phyloP scores from a whole-genome alignment of 2,329 filamentous ascomycete genomes.

The Lasiodiplodia theobromae region DNA sequence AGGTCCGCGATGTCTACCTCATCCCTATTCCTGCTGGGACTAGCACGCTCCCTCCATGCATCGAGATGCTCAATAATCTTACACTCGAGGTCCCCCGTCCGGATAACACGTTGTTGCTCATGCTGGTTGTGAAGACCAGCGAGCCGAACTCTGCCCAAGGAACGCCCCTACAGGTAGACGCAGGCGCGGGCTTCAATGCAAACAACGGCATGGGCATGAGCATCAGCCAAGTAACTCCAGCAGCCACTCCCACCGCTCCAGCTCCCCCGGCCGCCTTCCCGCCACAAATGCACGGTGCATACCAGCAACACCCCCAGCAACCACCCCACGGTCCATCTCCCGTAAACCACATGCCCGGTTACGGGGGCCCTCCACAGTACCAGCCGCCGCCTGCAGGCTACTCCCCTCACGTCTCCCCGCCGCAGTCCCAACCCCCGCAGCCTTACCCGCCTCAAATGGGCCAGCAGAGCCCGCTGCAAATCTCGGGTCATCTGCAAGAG shows the following conservation, averaged over 20 bases:
- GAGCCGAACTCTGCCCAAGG: slow-evolving; percentile 43
- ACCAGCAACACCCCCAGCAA: slow-evolving; percentile 9
- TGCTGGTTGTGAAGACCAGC: slow-evolving; percentile 74
- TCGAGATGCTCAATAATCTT: slow-evolving; percentile 87
- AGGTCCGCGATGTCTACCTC: slow-evolving; percentile 89
- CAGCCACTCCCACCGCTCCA: slow-evolving; percentile 31
- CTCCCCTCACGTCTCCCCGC: slow-evolving; percentile 39
- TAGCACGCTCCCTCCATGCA: slow-evolving; percentile 77
- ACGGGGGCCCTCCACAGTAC: slow-evolving; percentile 35
- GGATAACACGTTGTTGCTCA: slow-evolving; percentile 80
- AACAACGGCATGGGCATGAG: slow-evolving; percentile 31
- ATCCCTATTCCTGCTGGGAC: slow-evolving; percentile 81
- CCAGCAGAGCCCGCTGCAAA: slow-evolving; percentile 19
- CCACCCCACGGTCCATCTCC: slow-evolving; percentile 32
- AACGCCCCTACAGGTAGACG: slow-evolving; percentile 40
- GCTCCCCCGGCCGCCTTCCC: slow-evolving; percentile 12
- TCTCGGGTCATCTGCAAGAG: slow-evolving; percentile 35
- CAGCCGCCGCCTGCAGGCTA: slow-evolving; percentile 40
- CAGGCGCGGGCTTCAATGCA: slow-evolving; percentile 32
- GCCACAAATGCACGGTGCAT: slow-evolving; percentile 7
- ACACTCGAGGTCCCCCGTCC: slow-evolving; percentile 74
- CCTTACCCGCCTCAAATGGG: slow-evolving; percentile 31
- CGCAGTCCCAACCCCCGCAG: slow-evolving; percentile 43
- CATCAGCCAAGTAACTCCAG: slow-evolving; percentile 1
- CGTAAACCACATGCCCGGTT: slow-evolving; percentile 10